phyloP scores from a whole-genome alignment of 371 early-diverging fungal species.

The Mortierella sp. region DNA sequence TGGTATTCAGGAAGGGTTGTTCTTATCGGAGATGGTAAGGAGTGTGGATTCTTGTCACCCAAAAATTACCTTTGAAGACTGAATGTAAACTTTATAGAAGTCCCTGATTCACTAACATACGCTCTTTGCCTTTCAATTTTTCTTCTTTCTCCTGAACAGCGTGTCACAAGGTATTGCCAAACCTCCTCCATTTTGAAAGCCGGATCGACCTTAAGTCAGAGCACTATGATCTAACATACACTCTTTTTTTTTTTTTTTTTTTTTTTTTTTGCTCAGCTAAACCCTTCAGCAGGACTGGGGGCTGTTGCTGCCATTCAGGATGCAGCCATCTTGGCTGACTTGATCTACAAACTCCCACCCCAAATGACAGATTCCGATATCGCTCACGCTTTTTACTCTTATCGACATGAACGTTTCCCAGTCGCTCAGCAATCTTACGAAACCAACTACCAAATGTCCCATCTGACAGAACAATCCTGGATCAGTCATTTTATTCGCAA shows the following conservation, averaged over 20 bases:
- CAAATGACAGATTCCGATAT: too few relatives aligned
- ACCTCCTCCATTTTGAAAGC: too few relatives aligned
- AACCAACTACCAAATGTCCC: conserved; percentile 36
- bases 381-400: conserved; percentile 5
- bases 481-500: conserved; percentile 28
- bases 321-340: conserved; percentile 21
- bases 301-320: conserved; percentile 38
- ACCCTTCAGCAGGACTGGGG: conserved; percentile 4
- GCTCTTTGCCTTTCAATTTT: too few relatives aligned
- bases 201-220: too few relatives aligned
- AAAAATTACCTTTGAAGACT: too few relatives aligned
- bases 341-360: conserved; percentile 15
- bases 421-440: conserved; percentile 27
- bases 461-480: conserved; percentile 29
- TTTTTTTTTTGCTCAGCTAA: not conserved
- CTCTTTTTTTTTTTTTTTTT: not conserved
- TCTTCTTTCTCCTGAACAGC: too few relatives aligned
- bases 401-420: conserved; percentile 16
- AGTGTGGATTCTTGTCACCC: too few relatives aligned
- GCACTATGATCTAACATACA: too few relatives aligned
- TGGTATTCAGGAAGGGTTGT: conserved; percentile 31
- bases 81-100: too few relatives aligned
- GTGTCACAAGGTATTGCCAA: too few relatives aligned
- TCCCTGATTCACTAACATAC: too few relatives aligned
- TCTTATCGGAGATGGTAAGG: conserved; percentile 24